Conservation (phyloP, 2,329 filamentous ascomycete species). For the Tothia fuscella region DNA sequence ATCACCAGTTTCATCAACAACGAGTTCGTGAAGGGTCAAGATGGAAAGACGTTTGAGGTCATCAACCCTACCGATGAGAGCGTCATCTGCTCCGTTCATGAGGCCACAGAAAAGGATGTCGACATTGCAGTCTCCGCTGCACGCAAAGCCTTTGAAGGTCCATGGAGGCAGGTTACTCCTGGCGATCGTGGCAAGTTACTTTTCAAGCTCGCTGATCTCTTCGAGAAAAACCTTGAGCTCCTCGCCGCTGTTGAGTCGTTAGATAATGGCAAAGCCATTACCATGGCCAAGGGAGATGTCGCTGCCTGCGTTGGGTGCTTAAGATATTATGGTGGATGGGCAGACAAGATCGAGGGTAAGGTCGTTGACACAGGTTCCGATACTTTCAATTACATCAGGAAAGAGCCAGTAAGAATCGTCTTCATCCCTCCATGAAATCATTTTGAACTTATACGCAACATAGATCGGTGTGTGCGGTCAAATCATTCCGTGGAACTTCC, state of each 20-base stretch:
- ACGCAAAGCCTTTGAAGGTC: constrained; percentile 70
- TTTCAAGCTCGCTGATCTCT: constrained; percentile 65
- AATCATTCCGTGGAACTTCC: constrained; percentile 87
- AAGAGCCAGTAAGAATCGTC: constrained; percentile 52
- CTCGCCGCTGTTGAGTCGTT: constrained; percentile 76
- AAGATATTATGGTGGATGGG: constrained; percentile 82
- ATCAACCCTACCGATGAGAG: constrained; percentile 81
- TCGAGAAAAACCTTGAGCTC: constrained; percentile 64
- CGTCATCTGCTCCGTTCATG: constrained; percentile 69
- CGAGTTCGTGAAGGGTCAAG: constrained; percentile 71
- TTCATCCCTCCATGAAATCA: background rate
- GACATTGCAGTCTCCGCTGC: constrained; percentile 72
- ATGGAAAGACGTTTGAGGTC: constrained; percentile 85
- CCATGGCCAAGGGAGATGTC: constrained; percentile 66
- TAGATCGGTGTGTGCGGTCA: constrained; percentile 69
- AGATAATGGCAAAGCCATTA: constrained; percentile 77
- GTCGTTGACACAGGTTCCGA: constrained; percentile 67
- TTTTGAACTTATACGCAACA: background rate
- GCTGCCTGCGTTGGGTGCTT: constrained; percentile 55
- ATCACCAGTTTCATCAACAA: constrained; percentile 72
- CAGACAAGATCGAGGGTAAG: constrained; percentile 85
- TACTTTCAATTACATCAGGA: constrained; percentile 73
- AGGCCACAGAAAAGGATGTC: constrained; percentile 79
- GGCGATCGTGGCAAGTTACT: constrained; percentile 58
- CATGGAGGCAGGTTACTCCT: constrained; percentile 57